A percentile compares a stretch with the other conserved stretches of the same genome.
phyloP scores from a whole-genome alignment of 306 rosid genomes.

The Prosopis cineraria region DNA sequence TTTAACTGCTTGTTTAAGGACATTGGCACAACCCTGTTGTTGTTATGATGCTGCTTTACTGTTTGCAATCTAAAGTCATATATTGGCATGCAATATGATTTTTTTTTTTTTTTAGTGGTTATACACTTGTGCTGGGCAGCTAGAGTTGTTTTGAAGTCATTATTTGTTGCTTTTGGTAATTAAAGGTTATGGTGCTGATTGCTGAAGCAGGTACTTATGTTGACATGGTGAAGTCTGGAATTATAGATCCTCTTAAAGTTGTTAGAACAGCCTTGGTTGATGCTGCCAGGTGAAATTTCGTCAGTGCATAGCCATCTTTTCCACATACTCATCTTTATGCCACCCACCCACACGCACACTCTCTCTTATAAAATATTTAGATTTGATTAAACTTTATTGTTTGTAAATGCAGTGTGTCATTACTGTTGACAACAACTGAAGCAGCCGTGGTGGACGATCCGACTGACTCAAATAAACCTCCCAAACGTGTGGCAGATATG shows the following conservation, averaged over 20 bases:
- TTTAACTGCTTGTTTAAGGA: background rate
- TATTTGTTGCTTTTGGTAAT: constrained; percentile 17
- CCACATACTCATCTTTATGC: no score
- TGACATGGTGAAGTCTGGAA: constrained; percentile 89
- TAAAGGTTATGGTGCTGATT: constrained; percentile 35
- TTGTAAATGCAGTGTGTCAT: constrained; percentile 59
- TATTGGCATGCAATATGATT: background rate
- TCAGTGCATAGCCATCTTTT: background rate
- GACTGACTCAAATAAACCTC: constrained; percentile 56
- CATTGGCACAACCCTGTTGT: background rate
- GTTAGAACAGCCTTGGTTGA: constrained; percentile 86
- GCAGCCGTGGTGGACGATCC: constrained; percentile 65
- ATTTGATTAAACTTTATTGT: constrained; percentile 9
- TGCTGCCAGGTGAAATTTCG: constrained; percentile 79
- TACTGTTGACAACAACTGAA: constrained; percentile 85
- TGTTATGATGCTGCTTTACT: background rate
- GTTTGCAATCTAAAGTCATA: background rate
- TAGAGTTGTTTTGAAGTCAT: background rate
- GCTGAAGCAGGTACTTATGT: constrained; percentile 72
- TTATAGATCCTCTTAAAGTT: constrained; percentile 91
- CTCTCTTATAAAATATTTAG: no score
- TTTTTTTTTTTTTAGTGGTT: background rate
- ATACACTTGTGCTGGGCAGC: background rate
- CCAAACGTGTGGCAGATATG: constrained; percentile 76
- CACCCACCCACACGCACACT: background rate